These are phyloP conservation scores for Schwanniomyces vanrijiae DNA, from an alignment of 805 yeast genomes.

Conservation along the genomic window DNA sequence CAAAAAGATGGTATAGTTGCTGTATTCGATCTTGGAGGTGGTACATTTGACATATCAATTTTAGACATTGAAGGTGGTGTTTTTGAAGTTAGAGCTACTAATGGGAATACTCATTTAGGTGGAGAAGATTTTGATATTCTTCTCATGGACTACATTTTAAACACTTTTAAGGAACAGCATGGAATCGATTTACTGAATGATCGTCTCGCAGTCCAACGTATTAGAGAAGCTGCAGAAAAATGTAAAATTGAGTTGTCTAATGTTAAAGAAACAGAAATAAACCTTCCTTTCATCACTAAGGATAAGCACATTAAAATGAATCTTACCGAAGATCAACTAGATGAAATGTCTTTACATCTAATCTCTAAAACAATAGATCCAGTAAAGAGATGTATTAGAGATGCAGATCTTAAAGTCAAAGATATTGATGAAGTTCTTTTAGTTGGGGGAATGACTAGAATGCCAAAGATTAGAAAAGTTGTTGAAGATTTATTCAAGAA, in stretches of 20 bases:
- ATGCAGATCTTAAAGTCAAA: constrained; percentile 63
- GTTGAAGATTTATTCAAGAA: constrained; percentile 61
- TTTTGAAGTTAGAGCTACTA: constrained; percentile 78
- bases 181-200: constrained; percentile 50
- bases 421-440: constrained; percentile 74
- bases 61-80: constrained; percentile 79
- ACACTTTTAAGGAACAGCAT: constrained; percentile 56
- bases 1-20: constrained; percentile 52
- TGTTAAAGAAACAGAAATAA: constrained; percentile 58
- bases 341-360: constrained; percentile 62
- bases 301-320: constrained; percentile 59
- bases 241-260: constrained; percentile 76
- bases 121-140: constrained; percentile 84
- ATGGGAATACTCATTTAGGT: constrained; percentile 83
- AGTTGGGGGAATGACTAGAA: constrained; percentile 90
- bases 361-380: constrained; percentile 71
- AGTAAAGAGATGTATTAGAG: constrained; percentile 70
- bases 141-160: constrained; percentile 56
- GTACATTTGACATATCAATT: constrained; percentile 80
- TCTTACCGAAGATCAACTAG: constrained; percentile 67
- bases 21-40: constrained; percentile 80
- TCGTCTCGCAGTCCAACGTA: constrained; percentile 65
- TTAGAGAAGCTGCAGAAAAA: constrained; percentile 77
- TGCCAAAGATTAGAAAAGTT: constrained; percentile 73
- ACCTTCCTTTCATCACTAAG: constrained; percentile 66